phyloP scores from a whole-genome alignment of 768 basidiomycete species.

The Pisolithus sp. region DNA sequence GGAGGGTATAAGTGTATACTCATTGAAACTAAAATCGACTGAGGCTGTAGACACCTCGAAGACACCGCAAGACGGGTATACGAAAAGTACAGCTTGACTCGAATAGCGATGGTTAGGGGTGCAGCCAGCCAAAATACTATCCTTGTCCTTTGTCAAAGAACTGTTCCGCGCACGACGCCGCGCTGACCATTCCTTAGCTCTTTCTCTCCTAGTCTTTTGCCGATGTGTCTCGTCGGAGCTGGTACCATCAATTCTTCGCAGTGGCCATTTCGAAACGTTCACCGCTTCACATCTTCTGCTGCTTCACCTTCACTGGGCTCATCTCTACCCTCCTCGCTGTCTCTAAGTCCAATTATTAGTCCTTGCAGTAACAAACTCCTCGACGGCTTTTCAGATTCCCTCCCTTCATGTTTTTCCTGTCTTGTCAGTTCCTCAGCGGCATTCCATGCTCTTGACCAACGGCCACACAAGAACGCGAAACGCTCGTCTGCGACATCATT shows the following conservation, averaged over 20 bases:
- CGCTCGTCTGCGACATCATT: slow-evolving; percentile 74
- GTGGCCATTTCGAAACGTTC: no score
- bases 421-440: slow-evolving; percentile 15
- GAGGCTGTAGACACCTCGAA: no score
- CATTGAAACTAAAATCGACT: no score
- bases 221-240: not conserved
- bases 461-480: slow-evolving; percentile 76
- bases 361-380: slow-evolving; percentile 36
- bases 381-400: slow-evolving; percentile 8
- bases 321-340: slow-evolving; percentile 40
- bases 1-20: no score
- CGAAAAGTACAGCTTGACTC: no score
- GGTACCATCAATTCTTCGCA: no score
- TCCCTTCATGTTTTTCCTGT: slow-evolving; percentile 12
- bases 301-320: slow-evolving; percentile 10
- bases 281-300: no score
- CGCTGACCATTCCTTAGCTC: not conserved
- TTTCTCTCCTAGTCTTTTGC: not conserved
- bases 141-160: not conserved
- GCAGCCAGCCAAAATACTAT: not conserved
- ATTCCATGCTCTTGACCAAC: slow-evolving; percentile 66
- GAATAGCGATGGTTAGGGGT: not conserved
- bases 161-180: not conserved
- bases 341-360: slow-evolving; percentile 50
- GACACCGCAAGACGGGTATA: no score